Conservation (phyloP, 2,329 filamentous ascomycete species). For the Thelonectria rubi region DNA sequence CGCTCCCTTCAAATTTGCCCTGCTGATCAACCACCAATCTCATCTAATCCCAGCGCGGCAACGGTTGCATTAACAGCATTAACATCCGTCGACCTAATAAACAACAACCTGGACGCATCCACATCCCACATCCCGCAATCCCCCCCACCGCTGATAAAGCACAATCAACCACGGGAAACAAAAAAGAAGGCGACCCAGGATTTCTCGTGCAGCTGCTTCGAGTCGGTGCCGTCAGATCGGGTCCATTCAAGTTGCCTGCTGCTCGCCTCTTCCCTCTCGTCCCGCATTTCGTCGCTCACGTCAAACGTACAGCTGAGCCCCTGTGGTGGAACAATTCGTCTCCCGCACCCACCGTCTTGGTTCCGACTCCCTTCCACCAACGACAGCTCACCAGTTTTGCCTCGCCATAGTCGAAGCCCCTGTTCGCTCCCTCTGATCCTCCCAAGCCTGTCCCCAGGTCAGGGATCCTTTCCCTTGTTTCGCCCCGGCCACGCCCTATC, state of each 20-base stretch:
- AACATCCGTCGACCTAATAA: not conserved
- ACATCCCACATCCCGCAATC: slow-evolving; percentile 13
- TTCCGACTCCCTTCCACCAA: slow-evolving; percentile 42
- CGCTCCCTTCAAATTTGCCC: slow-evolving; percentile 2
- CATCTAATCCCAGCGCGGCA: slow-evolving; percentile 10
- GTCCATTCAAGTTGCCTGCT: not conserved
- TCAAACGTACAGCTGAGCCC: slow-evolving; percentile 21
- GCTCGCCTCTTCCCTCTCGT: slow-evolving; percentile 21
- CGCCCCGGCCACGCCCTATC: slow-evolving; percentile 38
- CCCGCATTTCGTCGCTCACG: slow-evolving; percentile 28
- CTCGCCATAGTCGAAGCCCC: slow-evolving; percentile 28
- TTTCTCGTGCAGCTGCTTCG: not conserved
- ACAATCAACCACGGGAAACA: not conserved
- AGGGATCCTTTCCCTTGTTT: slow-evolving; percentile 43
- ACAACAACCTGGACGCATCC: slow-evolving; percentile 8
- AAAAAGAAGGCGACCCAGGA: not conserved
- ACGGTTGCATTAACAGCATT: not conserved
- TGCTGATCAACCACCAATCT: slow-evolving; percentile 8
- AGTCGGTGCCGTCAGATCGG: slow-evolving; percentile 3
- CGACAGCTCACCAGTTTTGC: slow-evolving; percentile 30
- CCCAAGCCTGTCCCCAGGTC: slow-evolving; percentile 28
- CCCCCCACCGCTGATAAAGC: slow-evolving; percentile 13
- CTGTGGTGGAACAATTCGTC: slow-evolving; percentile 46
- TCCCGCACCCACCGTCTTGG: slow-evolving; percentile 30
- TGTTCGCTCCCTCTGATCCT: slow-evolving; percentile 35